Percentiles rank a stretch among this genome's conserved stretches.
phyloP scores from a whole-genome alignment of 768 basidiomycete genomes.

The Phaffia tasmanica region DNA sequence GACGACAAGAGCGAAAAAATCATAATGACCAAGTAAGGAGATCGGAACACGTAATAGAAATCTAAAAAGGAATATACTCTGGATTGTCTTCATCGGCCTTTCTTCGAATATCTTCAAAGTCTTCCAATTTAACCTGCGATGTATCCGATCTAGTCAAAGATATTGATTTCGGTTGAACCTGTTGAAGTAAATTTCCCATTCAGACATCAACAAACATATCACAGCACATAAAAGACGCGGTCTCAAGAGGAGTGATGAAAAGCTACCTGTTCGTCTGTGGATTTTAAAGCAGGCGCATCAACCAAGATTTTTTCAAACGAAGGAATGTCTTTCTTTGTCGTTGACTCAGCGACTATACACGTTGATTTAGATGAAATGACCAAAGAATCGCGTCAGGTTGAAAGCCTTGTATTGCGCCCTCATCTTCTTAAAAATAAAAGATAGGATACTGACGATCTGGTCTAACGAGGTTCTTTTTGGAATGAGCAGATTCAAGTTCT shows the following conservation, averaged over 20 bases:
- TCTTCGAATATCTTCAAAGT: too few relatives aligned
- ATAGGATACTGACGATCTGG: constrained; percentile 58
- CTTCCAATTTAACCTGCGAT: too few relatives aligned
- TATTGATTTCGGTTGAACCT: too few relatives aligned
- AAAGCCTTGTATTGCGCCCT: constrained; percentile 39
- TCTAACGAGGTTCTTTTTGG: constrained; percentile 72
- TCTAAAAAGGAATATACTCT: not conserved
- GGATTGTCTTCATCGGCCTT: too few relatives aligned
- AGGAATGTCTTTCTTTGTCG: constrained; percentile 12
- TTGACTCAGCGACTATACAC: constrained; percentile 26
- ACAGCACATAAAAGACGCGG: too few relatives aligned
- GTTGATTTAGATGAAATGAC: constrained; percentile 18
- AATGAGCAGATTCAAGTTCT: constrained; percentile 46
- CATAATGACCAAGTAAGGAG: not conserved
- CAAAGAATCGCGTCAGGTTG: constrained; percentile 23
- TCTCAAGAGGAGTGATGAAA: too few relatives aligned
- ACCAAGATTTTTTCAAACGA: constrained; percentile 10
- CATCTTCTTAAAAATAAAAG: constrained; percentile 23
- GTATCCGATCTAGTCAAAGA: too few relatives aligned
- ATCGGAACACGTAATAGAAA: not conserved
- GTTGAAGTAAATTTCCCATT: too few relatives aligned
- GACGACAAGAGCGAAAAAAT: not conserved
- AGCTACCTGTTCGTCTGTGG: too few relatives aligned
- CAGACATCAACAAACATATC: too few relatives aligned
- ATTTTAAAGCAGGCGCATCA: constrained; percentile 9